These are phyloP conservation scores for Diaporthe sp. DNA, from an alignment of 2,329 filamentous ascomycete species.

Conservation along the genomic window DNA sequence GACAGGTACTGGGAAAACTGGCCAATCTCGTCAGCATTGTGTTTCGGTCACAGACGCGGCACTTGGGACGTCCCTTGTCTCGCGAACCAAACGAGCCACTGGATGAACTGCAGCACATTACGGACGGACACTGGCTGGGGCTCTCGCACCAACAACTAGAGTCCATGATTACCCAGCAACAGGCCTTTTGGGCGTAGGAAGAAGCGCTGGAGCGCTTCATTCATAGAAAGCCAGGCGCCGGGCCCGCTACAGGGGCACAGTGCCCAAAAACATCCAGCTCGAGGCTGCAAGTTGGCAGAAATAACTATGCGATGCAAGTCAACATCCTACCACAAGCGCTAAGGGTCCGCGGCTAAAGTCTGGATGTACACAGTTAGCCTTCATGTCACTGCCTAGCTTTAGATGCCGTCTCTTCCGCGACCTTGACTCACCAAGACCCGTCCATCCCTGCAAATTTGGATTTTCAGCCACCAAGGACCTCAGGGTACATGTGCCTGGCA, in stretches of 20 bases:
- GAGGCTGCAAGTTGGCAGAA: background rate
- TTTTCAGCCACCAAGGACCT: background rate
- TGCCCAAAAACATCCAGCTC: background rate
- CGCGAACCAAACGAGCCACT: background rate
- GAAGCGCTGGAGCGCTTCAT: background rate
- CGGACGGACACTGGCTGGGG: background rate
- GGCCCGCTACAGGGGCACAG: background rate
- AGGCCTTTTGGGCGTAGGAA: background rate
- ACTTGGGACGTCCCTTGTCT: background rate
- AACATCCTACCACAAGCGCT: background rate
- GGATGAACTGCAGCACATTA: background rate
- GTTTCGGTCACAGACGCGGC: background rate
- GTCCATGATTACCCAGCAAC: background rate
- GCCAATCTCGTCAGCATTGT: too few relatives aligned
- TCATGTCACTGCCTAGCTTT: background rate
- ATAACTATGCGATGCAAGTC: background rate
- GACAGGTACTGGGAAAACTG: too few relatives aligned
- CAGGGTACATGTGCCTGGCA: too few relatives aligned
- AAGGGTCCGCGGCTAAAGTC: background rate
- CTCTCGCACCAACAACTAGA: background rate
- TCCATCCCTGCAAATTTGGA: background rate
- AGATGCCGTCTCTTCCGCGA: background rate
- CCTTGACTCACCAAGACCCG: slow-evolving; percentile 9
- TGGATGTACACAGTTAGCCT: background rate
- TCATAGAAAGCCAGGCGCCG: background rate